Evolutionary conservation across 345 rosid species (phyloP), one percentile per base, ranked within the genome.

Genomic region (Gossypium ekmanianum): DNA sequence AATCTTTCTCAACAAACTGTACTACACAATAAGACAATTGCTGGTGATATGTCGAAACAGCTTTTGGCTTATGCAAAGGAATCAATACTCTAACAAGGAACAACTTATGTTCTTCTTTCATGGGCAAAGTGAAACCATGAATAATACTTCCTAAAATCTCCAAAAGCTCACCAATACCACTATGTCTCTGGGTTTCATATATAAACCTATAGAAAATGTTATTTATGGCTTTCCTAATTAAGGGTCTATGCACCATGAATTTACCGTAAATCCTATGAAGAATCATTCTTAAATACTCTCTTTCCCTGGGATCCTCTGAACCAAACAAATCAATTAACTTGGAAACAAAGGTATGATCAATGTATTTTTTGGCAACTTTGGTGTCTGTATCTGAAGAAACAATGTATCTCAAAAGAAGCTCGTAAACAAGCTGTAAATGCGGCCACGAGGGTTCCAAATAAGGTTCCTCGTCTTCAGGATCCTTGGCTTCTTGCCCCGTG

Each of bases 1-100:
- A 91, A 85, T 93, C 98, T 87, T 93, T 93, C 79, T 93, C 97
- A 51, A 93, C 98, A 81, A 91, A 93, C 88, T 91, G 98, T 47
- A 81, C 81, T 7, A 93, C 83, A 68, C 98, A 93, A 71, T 93
- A 93, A n/a, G 97, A 88, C 79, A 93, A 81, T 64, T 93, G 98
- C 79, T 91, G 95, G 71, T 93, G 97, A 76, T 93, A 93, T 69
- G 84, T 22, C 16, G 86, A 75, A 7, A 90, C 76, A 0, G 89
- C 79, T 73, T 93, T 91, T 0, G 95, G 97, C 83, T 93, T 93
- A 79, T 93, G 98, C 81, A 93, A 76, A 4, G 98, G 98, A 65
- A 93, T 84, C 84, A 93, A 90, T 11, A 90, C 98, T 84, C 95
- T 84, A 22, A 90, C 88, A 83, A 93, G 89, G 75, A 93, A 93